Evolutionary conservation across 1,139 yeast species (phyloP).

Genomic region (Pneumocystis sp.): DNA sequence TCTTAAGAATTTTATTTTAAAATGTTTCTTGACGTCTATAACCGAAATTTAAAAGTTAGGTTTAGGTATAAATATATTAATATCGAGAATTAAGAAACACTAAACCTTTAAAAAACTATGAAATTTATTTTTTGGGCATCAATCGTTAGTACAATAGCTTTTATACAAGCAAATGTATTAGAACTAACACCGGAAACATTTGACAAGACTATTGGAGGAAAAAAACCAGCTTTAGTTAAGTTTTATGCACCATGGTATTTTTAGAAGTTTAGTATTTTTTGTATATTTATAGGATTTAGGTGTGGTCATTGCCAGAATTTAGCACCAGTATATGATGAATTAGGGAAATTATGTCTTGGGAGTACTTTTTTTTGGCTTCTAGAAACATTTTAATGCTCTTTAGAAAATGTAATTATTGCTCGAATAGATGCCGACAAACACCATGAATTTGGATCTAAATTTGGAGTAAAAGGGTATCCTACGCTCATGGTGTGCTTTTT

Average conservation of each 20-base stretch:
- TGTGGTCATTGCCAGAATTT: slow-evolving; percentile 1
- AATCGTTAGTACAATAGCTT: not conserved
- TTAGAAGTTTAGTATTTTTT: not conserved
- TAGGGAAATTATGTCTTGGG: not conserved
- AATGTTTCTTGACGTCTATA: not conserved
- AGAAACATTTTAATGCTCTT: not conserved
- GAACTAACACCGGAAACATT: not conserved
- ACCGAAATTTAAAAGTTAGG: not conserved
- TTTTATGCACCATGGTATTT: slow-evolving; percentile 1
- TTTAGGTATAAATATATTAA: not conserved
- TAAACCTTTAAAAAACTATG: not conserved
- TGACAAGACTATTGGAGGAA: not conserved
- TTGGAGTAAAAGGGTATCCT: slow-evolving; percentile 38
- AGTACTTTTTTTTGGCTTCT: not conserved
- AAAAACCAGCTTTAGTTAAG: not conserved
- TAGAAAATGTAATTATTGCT: not conserved
- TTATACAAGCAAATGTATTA: not conserved
- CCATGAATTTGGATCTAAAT: slow-evolving; percentile 33
- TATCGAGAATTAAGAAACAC: not conserved
- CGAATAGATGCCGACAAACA: slow-evolving; percentile 43
- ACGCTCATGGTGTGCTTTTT: slow-evolving; percentile 31
- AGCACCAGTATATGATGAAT: not conserved
- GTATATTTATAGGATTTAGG: not conserved
- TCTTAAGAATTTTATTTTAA: not conserved
- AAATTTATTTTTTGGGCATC: not conserved